A percentile compares a stretch with the other conserved stretches of the same genome.
These are phyloP conservation scores for Pleurotus ostreatus DNA, from an alignment of 768 basidiomycete genomes.

Conservation along the genomic window DNA sequence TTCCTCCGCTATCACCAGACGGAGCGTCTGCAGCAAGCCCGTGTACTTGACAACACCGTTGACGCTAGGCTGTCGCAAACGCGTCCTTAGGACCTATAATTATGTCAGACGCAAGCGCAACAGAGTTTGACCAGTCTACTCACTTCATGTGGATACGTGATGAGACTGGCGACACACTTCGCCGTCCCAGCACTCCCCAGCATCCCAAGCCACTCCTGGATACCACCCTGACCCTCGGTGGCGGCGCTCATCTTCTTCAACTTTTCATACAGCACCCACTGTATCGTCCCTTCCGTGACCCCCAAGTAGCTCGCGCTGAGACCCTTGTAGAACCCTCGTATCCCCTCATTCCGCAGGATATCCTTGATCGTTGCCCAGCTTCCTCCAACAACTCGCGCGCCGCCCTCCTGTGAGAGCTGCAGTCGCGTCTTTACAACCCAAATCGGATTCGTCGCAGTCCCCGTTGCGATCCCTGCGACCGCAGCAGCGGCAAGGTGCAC, in stretches of 20 bases:
- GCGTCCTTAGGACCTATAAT: constrained; percentile 80
- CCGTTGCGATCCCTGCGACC: constrained; percentile 79
- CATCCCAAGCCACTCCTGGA: constrained; percentile 74
- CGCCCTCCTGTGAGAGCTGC: constrained; percentile 54
- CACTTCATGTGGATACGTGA: constrained; percentile 99
- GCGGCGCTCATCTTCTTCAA: constrained; percentile 67
- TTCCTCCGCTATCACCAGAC: constrained; percentile 85
- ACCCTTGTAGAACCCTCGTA: constrained; percentile 91
- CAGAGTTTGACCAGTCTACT: constrained; percentile 18
- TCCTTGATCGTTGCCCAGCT: constrained; percentile 61
- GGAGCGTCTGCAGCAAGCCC: constrained; percentile 80
- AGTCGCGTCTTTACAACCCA: constrained; percentile 99
- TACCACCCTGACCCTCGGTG: constrained; percentile 52
- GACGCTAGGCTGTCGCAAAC: constrained; percentile 83
- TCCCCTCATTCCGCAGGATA: constrained; percentile 78
- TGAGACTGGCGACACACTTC: constrained; percentile 89
- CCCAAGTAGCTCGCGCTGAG: constrained; percentile 93
- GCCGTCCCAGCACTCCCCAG: constrained; percentile 88
- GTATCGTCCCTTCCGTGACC: constrained; percentile 93
- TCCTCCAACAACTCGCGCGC: constrained; percentile 38
- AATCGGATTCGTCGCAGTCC: constrained; percentile 93
- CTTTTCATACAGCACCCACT: constrained; percentile 95
- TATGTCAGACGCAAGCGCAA: too few relatives aligned
- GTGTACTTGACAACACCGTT: constrained; percentile 81
- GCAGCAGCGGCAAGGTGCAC: constrained; percentile 88